Percentiles rank a stretch among this genome's conserved stretches.
Conservation (phyloP, 345 rosid species). For the Sapria himalayana region DNA sequence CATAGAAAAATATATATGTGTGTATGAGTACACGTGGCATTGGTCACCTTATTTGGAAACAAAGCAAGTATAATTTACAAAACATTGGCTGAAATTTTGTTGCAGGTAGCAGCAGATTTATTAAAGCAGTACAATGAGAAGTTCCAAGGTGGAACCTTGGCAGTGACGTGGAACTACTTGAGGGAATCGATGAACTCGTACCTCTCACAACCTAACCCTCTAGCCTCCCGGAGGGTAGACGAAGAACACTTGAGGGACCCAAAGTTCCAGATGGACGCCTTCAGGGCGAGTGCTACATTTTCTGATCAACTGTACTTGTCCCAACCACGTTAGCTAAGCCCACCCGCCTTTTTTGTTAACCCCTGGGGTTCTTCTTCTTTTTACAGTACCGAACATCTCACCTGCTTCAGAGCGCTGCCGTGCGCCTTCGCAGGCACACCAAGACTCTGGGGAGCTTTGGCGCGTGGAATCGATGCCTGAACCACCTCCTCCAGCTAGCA, state of each 20-base stretch:
- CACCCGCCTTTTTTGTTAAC: too few relatives aligned
- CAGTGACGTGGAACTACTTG: constrained; percentile 91
- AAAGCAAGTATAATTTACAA: too few relatives aligned
- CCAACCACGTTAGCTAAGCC: too few relatives aligned
- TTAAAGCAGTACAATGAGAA: constrained; percentile 80
- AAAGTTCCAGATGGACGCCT: constrained; percentile 88
- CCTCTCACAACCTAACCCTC: constrained; percentile 91
- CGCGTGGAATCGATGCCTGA: constrained; percentile 97
- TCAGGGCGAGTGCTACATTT: constrained; percentile 41
- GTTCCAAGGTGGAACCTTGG: constrained; percentile 76
- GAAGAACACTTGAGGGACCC: constrained; percentile 83
- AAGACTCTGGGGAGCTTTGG: constrained; percentile 78
- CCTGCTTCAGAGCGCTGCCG: constrained; percentile 70
- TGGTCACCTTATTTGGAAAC: too few relatives aligned
- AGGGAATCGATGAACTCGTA: constrained; percentile 82
- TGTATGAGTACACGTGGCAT: too few relatives aligned
- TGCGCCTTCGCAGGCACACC: constrained; percentile 59
- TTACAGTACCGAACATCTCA: constrained; percentile 89
- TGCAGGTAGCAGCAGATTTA: constrained; percentile 82
- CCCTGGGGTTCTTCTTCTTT: too few relatives aligned
- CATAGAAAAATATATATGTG: too few relatives aligned
- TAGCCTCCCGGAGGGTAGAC: constrained; percentile 87
- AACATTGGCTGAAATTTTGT: too few relatives aligned
- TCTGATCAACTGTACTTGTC: too few relatives aligned
- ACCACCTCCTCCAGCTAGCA: constrained; percentile 90